phyloP scores from a whole-genome alignment of 345 rosid species.

The Xanthoceras sorbifolium region DNA sequence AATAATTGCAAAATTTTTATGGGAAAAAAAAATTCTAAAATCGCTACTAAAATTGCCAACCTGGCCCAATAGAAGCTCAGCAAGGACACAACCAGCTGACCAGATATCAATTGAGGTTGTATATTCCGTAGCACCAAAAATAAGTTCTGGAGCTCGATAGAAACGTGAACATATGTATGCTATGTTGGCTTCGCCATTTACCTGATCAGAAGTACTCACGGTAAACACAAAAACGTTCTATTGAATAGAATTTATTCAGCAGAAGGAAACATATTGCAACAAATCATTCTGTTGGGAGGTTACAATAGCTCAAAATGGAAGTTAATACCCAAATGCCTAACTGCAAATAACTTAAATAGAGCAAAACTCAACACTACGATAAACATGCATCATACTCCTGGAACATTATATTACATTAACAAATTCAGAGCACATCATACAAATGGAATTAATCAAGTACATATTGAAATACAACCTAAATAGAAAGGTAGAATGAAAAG shows the following conservation, averaged over 20 bases:
- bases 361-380: neutral
- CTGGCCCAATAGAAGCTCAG: constrained; percentile 76
- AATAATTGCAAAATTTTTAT: neutral
- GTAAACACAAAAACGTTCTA: constrained; percentile 9
- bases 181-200: constrained; percentile 66
- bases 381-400: neutral
- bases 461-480: neutral
- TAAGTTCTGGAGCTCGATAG: constrained; percentile 75
- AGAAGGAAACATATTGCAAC: neutral
- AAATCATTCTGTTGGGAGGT: neutral
- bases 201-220: constrained; percentile 42
- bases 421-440: neutral
- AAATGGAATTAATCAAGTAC: neutral
- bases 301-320: neutral
- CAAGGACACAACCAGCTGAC: constrained; percentile 82
- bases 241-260: neutral
- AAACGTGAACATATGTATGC: constrained; percentile 69
- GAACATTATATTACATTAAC: neutral
- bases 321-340: neutral
- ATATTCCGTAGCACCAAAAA: constrained; percentile 72
- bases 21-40: neutral
- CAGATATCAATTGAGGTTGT: constrained; percentile 72
- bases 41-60: constrained; percentile 28
- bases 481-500: neutral
- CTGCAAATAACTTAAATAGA: neutral